Percentiles rank a stretch among this genome's conserved stretches.
These are phyloP conservation scores for Trichoderma sp. DNA, from an alignment of 2,329 filamentous ascomycete genomes.

Conservation along the genomic window DNA sequence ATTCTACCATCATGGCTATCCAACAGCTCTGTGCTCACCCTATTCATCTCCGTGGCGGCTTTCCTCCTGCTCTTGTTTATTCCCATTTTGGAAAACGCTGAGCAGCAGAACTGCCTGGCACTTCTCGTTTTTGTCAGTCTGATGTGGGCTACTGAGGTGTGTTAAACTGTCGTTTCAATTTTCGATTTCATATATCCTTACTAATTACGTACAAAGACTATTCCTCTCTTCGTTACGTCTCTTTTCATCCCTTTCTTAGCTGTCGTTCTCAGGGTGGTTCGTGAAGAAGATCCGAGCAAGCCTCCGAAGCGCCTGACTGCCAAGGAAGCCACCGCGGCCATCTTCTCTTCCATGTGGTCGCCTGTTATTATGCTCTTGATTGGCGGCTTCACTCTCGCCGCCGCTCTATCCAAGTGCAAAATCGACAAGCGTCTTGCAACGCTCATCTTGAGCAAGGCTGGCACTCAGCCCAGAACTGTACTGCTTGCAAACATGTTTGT, in stretches of 20 bases:
- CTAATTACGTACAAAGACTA: slow-evolving; percentile 59
- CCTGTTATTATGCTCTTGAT: slow-evolving; percentile 98
- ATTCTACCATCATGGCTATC: slow-evolving; percentile 79
- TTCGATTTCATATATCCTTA: neutral
- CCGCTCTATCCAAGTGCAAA: slow-evolving; percentile 93
- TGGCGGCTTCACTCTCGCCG: slow-evolving; percentile 93
- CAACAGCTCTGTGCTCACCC: slow-evolving; percentile 75
- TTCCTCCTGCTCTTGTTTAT: slow-evolving; percentile 74
- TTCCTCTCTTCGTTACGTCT: slow-evolving; percentile 95
- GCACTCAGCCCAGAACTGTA: slow-evolving; percentile 84
- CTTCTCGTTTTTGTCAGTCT: slow-evolving; percentile 92
- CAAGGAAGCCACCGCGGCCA: slow-evolving; percentile 77
- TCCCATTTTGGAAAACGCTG: slow-evolving; percentile 80
- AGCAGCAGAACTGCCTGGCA: slow-evolving; percentile 95
- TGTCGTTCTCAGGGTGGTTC: slow-evolving; percentile 81
- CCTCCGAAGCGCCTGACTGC: slow-evolving; percentile 72
- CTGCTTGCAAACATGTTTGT: slow-evolving; percentile 99
- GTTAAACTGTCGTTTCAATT: slow-evolving; percentile 25
- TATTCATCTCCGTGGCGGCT: slow-evolving; percentile 68
- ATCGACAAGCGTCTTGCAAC: slow-evolving; percentile 98
- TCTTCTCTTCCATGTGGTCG: slow-evolving; percentile 98
- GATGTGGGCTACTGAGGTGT: slow-evolving; percentile 92
- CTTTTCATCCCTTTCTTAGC: slow-evolving; percentile 91
- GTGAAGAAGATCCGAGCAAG: slow-evolving; percentile 61
- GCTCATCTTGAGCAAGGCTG: slow-evolving; percentile 93